These are phyloP conservation scores for Suillus spraguei DNA, from an alignment of 768 basidiomycete genomes.

Conservation along the genomic window DNA sequence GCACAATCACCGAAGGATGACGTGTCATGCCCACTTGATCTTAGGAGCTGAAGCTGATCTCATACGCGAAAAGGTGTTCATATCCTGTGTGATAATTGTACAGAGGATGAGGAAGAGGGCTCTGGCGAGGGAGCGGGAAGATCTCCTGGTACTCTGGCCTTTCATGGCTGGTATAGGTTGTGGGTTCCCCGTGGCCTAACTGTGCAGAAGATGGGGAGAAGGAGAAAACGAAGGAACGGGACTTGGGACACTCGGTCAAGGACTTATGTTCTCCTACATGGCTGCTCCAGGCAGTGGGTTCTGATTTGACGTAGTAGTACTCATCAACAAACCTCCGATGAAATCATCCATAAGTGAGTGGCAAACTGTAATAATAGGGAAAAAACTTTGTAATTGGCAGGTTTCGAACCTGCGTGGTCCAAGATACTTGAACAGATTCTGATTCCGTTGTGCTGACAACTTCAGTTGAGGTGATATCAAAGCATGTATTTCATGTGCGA, in stretches of 20 bases:
- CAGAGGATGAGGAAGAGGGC: constrained; percentile 8
- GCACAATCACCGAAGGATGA: neutral
- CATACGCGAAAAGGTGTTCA: constrained; percentile 11
- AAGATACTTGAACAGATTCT: no score
- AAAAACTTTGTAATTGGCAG: no score
- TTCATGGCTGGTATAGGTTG: neutral
- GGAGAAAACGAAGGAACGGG: neutral
- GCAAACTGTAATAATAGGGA: no score
- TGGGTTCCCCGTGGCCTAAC: neutral
- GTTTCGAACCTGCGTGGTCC: no score
- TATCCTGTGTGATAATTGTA: constrained; percentile 9
- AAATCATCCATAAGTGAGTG: no score
- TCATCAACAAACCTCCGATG: no score
- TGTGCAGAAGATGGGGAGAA: constrained; percentile 9
- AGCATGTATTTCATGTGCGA: no score
- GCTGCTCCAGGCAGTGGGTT: neutral
- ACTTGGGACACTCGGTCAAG: neutral
- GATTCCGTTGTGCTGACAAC: no score
- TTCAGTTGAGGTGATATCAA: no score
- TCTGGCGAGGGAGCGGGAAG: neutral
- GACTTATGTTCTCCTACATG: no score
- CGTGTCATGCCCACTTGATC: neutral
- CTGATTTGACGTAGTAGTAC: neutral
- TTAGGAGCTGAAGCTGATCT: constrained; percentile 9
- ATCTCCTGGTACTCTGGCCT: no score